A percentile compares a stretch with the other conserved stretches of the same genome.
phyloP scores from a whole-genome alignment of 2,329 filamentous ascomycete species.

The Hymenoscyphus repandus region DNA sequence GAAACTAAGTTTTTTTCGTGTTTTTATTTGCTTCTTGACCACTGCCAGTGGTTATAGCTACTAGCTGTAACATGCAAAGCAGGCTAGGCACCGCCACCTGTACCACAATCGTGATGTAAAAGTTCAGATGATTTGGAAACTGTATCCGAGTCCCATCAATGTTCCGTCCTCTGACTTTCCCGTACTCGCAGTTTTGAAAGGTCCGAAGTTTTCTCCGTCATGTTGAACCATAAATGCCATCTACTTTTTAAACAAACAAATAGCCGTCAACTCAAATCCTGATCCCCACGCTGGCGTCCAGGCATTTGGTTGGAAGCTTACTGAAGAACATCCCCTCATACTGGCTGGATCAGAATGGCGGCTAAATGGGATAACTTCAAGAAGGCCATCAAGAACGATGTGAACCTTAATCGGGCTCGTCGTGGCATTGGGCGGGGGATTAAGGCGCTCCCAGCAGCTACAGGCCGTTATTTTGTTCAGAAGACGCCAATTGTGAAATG shows the following conservation, averaged over 20 bases:
- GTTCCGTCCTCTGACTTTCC: neutral
- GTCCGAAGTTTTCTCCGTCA: no score
- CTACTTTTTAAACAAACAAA: neutral
- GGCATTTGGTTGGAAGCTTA: no score
- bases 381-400: neutral
- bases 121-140: conserved; percentile 1
- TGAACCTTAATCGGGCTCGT: conserved; percentile 1
- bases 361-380: neutral
- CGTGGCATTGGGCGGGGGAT: neutral
- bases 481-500: conserved; percentile 59
- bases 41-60: no score
- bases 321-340: neutral
- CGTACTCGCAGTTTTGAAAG: neutral
- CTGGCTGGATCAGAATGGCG: neutral
- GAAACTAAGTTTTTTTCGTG: no score
- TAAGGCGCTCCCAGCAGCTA: conserved; percentile 42
- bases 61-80: no score
- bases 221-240: no score
- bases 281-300: no score
- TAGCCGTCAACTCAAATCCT: neutral
- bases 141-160: neutral
- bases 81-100: no score
- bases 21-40: no score
- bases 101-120: neutral
- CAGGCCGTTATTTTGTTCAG: conserved; percentile 50